Evolutionary conservation across 2,329 filamentous ascomycete species (phyloP).

Genomic region (Diaporthe citri): DNA sequence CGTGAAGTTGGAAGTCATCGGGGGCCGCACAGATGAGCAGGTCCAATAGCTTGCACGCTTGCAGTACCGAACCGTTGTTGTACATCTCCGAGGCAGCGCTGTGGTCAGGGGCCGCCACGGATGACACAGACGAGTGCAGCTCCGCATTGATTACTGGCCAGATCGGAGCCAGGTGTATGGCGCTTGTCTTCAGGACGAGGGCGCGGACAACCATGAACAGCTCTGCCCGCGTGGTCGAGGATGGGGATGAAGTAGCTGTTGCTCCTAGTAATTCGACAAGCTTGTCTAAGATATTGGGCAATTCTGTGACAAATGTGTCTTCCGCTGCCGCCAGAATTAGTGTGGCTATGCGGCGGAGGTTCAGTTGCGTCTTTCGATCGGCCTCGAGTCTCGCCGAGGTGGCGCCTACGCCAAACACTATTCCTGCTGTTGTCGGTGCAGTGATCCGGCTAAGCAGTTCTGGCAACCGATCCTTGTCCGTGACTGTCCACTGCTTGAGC

Average conservation of each 20-base stretch:
- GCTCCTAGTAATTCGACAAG: slow-evolving; percentile 88
- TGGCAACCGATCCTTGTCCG: slow-evolving; percentile 88
- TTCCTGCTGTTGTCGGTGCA: slow-evolving; percentile 90
- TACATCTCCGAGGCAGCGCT: slow-evolving; percentile 77
- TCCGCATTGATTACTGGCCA: slow-evolving; percentile 94
- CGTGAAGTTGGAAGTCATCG: slow-evolving; percentile 97
- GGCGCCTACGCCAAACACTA: slow-evolving; percentile 98
- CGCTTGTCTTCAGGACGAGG: slow-evolving; percentile 81
- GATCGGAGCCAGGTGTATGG: slow-evolving; percentile 83
- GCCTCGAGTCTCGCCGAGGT: slow-evolving; percentile 94
- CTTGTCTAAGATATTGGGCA: slow-evolving; percentile 82
- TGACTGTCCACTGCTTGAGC: slow-evolving; percentile 84
- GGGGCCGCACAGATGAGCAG: slow-evolving; percentile 86
- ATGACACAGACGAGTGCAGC: slow-evolving; percentile 82
- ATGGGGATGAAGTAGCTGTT: slow-evolving; percentile 89
- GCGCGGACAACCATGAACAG: slow-evolving; percentile 90
- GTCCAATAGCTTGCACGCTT: slow-evolving; percentile 95
- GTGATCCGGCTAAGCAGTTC: slow-evolving; percentile 85
- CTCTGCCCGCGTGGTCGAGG: slow-evolving; percentile 88
- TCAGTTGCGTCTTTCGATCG: slow-evolving; percentile 91
- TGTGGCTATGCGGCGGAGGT: slow-evolving; percentile 84
- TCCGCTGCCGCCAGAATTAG: slow-evolving; percentile 81
- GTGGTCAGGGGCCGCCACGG: slow-evolving; percentile 76
- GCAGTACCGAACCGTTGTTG: slow-evolving; percentile 81
- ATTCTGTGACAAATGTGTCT: slow-evolving; percentile 84